Evolutionary conservation across 768 basidiomycete species (phyloP).

Genomic region (Strobilomyces confusus): DNA sequence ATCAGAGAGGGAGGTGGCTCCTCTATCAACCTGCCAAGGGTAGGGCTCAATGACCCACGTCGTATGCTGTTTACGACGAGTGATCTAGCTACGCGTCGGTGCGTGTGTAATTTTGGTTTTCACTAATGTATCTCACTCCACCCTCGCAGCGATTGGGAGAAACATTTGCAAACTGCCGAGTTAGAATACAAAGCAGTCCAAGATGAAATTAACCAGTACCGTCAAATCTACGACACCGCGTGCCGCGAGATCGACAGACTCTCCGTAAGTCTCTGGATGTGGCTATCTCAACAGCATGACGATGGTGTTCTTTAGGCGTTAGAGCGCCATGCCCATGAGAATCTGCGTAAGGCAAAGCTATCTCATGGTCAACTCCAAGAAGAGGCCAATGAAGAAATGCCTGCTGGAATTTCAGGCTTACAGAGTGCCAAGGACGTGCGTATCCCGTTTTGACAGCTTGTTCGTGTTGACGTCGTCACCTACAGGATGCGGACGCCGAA

Average conservation of each 20-base stretch:
- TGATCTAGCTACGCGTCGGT: constrained; percentile 51
- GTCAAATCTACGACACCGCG: constrained; percentile 27
- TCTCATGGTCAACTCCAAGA: constrained; percentile 43
- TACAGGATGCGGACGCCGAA: constrained; percentile 54
- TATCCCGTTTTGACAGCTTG: neutral
- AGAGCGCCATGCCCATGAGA: constrained; percentile 22
- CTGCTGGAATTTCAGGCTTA: constrained; percentile 56
- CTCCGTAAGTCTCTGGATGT: constrained; percentile 28
- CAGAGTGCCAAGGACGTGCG: constrained; percentile 52
- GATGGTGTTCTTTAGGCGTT: constrained; percentile 8
- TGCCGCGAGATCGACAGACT: constrained; percentile 31
- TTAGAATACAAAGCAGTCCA: constrained; percentile 31
- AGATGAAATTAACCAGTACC: constrained; percentile 26
- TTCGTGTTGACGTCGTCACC: constrained; percentile 1
- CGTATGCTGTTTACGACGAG: constrained; percentile 52
- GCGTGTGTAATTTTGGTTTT: constrained; percentile 14
- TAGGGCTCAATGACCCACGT: constrained; percentile 33
- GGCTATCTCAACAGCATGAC: neutral
- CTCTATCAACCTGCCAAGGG: constrained; percentile 37
- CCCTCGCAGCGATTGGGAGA: constrained; percentile 43
- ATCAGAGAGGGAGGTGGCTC: constrained; percentile 66
- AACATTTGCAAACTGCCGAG: constrained; percentile 38
- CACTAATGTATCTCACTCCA: neutral
- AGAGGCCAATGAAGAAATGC: constrained; percentile 67
- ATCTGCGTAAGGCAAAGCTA: constrained; percentile 33